phyloP scores from a whole-genome alignment of 176 grass and related monocot genomes.

The Tuctoria greenei region DNA sequence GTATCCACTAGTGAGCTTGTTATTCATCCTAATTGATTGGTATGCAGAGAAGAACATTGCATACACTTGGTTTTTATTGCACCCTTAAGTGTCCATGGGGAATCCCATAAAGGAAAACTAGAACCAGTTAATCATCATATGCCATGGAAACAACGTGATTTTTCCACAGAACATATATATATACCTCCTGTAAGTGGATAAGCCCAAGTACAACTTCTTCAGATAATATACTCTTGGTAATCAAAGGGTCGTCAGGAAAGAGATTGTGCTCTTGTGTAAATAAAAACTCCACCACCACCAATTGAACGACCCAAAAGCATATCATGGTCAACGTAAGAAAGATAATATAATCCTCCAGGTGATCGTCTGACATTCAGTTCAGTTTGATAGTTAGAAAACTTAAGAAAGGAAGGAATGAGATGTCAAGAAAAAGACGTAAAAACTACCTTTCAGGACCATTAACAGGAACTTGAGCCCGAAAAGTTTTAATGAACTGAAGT shows the following conservation, averaged over 20 bases:
- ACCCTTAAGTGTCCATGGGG: neutral
- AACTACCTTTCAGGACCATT: constrained; percentile 65
- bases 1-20: constrained; percentile 9
- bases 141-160: neutral
- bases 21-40: neutral
- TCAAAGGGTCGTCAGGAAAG: constrained; percentile 46
- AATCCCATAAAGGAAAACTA: neutral
- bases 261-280: constrained; percentile 91
- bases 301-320: constrained; percentile 90
- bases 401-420: neutral
- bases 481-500: constrained; percentile 83
- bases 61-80: neutral
- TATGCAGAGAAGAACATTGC: neutral
- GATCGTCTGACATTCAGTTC: constrained; percentile 59
- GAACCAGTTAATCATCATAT: constrained; percentile 3
- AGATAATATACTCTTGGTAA: constrained; percentile 2
- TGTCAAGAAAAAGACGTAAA: neutral
- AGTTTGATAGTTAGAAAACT: constrained; percentile 26
- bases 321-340: constrained; percentile 83
- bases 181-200: constrained; percentile 21
- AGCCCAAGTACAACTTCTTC: constrained; percentile 1
- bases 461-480: constrained; percentile 80
- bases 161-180: constrained; percentile 11
- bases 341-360: constrained; percentile 89
- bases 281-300: constrained; percentile 76